Base-by-base conservation (phyloP, 2,329 filamentous ascomycete genomes). In the Xylaria sp. region DNA sequence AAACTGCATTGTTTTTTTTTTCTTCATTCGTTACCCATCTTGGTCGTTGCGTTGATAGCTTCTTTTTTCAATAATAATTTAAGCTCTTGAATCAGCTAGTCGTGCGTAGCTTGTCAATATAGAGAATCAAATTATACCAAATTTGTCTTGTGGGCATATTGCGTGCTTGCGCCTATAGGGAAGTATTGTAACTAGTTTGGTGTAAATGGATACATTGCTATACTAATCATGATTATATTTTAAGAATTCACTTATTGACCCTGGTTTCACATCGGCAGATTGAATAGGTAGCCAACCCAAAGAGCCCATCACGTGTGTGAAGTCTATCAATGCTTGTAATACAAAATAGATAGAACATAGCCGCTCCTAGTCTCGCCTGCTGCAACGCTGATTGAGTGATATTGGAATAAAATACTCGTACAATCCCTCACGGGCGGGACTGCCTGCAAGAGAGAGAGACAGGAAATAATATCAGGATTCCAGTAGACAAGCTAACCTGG, bases 261-360 rank as follows among this genome's bases (percentile, higher is more conserved):
- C 25, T n/a, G 44, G 32, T 40, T 53, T 54, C n/a, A 50, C 53
- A 62, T 42, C 35, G 55, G 37, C 21, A 44, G 18, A 21, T 54
- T 27, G 25, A 48, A 32, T 16, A 25, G 2, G 47, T 21, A 42
- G 37, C 23, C 50, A 10, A 40, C 44, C 63, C 13, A n/a, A 16
- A 55, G 18, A 44, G 44, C 35, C 44, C 32, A 50, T 53, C 12
- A 18, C n/a, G n/a, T 62, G 23, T 40, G 58, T 58, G 32, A 48
- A 37, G 29, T 63, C 61, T 60, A 70, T 65, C 47, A 63, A 58
- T 59, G 55, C 25, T 18, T 60, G 60, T 64, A 57, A 50, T 68
- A 68, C 59, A 68, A 61, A 64, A 67, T 61, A 60, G 23, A 44
- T 21, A 51, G n/a, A 54, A 61, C 37, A 44, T 25, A 35, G 61